Evolutionary conservation across 306 rosid species (phyloP), one percentile per base, ranked within the genome.

Genomic region (Ochetophila trinervis): DNA sequence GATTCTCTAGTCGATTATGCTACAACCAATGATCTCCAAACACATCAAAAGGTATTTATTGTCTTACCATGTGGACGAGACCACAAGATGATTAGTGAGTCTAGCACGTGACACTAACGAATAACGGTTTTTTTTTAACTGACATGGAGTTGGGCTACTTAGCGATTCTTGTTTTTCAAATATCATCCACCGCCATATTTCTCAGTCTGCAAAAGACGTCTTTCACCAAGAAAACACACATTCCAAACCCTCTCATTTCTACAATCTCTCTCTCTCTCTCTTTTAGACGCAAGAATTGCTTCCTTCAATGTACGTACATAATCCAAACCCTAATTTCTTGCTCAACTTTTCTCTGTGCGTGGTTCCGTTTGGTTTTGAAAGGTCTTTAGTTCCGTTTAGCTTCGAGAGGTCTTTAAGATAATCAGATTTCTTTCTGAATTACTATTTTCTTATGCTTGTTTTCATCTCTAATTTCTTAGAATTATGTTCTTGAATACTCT

Each of bases 91-190:
- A 36, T n/a, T 8, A 35, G 11, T 14, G 2, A 40, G 12, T 2
- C 12, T 12, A 20, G 20, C 53, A 37, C 48, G 34, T 16, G 19
- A 14, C 1, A 4, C 4, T 55, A 36, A 63, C 71, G 54, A 57
- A 15, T 16, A 72, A 68, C 73, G 51, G 76, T 64, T 45, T 47
- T 62, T 7, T 36, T n/a, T n/a, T n/a, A n/a, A 73, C 23, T 54
- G 73, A 74, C 76, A 76, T 78, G 73, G 65, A 37, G 0, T 32
- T 76, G 57, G 51, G 65, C 59, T 44, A 35, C 53, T 40, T 49
- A 48, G 27, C 52, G 20, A 60, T 42, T 60, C 23, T 61, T 30
- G 4, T 8, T 30, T 20, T 47, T 11, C 24, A 10, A n/a, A 21
- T 55, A 36, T 35, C 62, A 22, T 45, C 13, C 18, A 24, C 69